phyloP scores from a whole-genome alignment of 164 flowering plant species.

The Aristolochia californica region DNA sequence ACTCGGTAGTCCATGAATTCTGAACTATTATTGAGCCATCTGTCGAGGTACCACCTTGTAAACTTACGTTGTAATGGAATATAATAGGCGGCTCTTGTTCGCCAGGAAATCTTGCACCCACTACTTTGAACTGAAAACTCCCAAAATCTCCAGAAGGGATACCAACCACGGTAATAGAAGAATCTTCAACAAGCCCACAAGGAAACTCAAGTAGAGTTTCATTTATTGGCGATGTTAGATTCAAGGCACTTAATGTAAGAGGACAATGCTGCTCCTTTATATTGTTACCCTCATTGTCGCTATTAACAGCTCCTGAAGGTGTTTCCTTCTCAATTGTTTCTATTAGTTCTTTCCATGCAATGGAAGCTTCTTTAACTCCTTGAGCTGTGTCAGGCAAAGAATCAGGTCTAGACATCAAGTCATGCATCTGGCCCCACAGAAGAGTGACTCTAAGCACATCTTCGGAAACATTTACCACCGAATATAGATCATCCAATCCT shows the following conservation, averaged over 20 bases:
- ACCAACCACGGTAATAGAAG: slow-evolving; percentile 70
- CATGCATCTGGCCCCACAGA: slow-evolving; percentile 54
- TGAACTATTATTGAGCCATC: slow-evolving; percentile 55
- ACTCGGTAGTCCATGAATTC: slow-evolving; percentile 64
- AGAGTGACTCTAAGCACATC: slow-evolving; percentile 37
- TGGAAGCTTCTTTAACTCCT: slow-evolving; percentile 75
- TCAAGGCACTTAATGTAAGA: slow-evolving; percentile 27
- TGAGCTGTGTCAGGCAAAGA: slow-evolving; percentile 63
- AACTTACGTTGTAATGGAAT: slow-evolving; percentile 52
- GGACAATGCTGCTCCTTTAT: slow-evolving; percentile 36
- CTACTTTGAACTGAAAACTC: slow-evolving; percentile 57
- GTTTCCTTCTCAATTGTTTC: slow-evolving; percentile 32
- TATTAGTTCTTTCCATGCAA: slow-evolving; percentile 55
- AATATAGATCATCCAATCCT: slow-evolving; percentile 44
- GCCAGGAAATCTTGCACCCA: slow-evolving; percentile 32
- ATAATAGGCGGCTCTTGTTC: slow-evolving; percentile 42
- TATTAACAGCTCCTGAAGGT: slow-evolving; percentile 8
- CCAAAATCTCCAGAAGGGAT: slow-evolving; percentile 39
- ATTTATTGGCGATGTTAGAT: slow-evolving; percentile 12
- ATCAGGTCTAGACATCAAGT: slow-evolving; percentile 57
- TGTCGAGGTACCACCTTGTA: slow-evolving; percentile 51
- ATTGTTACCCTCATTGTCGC: not conserved
- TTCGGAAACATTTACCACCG: slow-evolving; percentile 19
- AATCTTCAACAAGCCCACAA: slow-evolving; percentile 77
- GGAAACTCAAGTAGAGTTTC: slow-evolving; percentile 48